These are phyloP conservation scores for Trametes cingulata DNA, from an alignment of 768 basidiomycete genomes.

Conservation along the genomic window DNA sequence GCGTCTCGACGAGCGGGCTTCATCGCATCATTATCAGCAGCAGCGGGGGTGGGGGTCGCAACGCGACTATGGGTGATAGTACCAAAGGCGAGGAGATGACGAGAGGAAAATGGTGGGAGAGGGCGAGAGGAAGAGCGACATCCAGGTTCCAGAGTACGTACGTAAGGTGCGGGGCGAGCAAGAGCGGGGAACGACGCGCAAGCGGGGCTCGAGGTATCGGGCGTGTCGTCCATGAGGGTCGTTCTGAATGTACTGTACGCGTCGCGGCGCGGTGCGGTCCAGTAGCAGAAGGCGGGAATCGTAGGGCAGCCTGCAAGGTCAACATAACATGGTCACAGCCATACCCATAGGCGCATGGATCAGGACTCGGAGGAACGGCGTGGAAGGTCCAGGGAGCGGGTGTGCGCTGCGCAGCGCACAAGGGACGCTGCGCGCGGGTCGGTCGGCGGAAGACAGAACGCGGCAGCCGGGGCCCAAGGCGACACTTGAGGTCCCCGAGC, in stretches of 20 bases:
- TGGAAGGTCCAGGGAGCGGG: not conserved
- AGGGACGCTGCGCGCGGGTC: not conserved
- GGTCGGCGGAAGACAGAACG: not conserved
- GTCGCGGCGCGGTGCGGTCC: conserved; percentile 1
- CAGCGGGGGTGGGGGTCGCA: too few relatives aligned
- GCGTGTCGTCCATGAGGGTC: not conserved
- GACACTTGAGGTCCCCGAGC: too few relatives aligned
- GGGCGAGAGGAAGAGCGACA: not conserved
- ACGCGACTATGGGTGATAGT: too few relatives aligned
- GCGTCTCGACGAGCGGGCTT: not conserved
- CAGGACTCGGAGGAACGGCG: not conserved
- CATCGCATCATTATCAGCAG: not conserved
- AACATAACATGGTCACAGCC: not conserved
- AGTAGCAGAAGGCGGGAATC: not conserved
- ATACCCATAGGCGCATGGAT: not conserved
- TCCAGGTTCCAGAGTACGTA: not conserved
- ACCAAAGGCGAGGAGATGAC: too few relatives aligned
- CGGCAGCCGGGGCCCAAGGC: not conserved
- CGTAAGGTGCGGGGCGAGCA: not conserved
- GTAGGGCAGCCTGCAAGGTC: not conserved
- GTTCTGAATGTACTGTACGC: not conserved
- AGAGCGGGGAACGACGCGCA: not conserved
- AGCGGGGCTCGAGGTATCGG: not conserved
- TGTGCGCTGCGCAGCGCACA: not conserved
- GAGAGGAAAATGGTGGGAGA: not conserved